Evolutionary conservation across 108 stramenopile species (phyloP), one percentile per base, ranked within the genome.

Genomic region (Asterionellopsis glacialis): DNA sequence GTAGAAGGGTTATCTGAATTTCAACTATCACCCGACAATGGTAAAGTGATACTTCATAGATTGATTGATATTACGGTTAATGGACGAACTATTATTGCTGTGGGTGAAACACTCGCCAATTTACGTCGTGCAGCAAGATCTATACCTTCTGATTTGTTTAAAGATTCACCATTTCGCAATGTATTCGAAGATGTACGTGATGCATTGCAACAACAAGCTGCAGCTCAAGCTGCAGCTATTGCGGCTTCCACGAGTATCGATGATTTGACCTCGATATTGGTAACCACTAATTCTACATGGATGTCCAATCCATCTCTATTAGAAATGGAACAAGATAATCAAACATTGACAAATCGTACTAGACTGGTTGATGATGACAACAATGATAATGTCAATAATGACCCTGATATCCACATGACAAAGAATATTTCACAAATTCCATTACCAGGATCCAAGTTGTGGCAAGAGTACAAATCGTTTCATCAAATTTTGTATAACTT

Each of bases 151-250:
- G 33, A 33, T 33, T 33, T 33, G 1, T 23, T 54, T 1, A 5
- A 54, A 26, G 24, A 54, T 15, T 27, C 53, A 7, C 25, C 25
- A 11, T 27, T 54, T 16, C 25, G 15, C 9, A 11, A 2, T 48
- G 47, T 48, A 16, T 21, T 48, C 9, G 6, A 16, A 21, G 47
- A 48, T 19, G 19, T 48, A 21, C 47, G 47, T 4, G 47, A 48
- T 48, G 47, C 19, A 2, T 48, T 48, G 47, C 21, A 19, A 21
- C 47, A 48, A 21, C 47, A 99, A 73, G 96, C 97, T 12, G 97
- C 97, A 23, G 98, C 98, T 3, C 95, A 96, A 60, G 74, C 92
- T 18, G 73, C 79, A 6, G 93, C 96, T 2, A 96, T 96, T 14
- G 96, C 95, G 10, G 98, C 98, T 82, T 96, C 97, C 23, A 53